Evolutionary conservation across 805 yeast genomes (phyloP), one percentile per base, ranked within the genome.

Genomic region (Candida fluviatilis): DNA sequence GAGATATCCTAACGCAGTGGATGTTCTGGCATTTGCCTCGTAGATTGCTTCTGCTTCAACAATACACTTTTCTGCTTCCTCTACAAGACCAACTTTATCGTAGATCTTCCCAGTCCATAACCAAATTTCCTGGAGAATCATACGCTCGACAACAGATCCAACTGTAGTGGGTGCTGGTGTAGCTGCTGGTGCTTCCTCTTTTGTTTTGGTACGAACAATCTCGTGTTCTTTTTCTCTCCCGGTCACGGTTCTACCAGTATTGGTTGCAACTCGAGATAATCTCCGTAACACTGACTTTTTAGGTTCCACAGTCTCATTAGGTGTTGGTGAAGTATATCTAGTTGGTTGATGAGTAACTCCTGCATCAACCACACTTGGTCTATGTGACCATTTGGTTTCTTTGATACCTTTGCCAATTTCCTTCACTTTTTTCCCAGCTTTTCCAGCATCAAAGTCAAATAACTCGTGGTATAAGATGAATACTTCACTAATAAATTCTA

Each of bases 61-160:
- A 4, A 88, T 71, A 34, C 95, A 82, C 41, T 75, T 79, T 49
- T 79, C 80, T 1, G 90, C 78, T 37, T 87, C 95, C 2, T 64
- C 70, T 1, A 62, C 45, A 28, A 75, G 57, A 1, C 75, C 80
- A 4, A 75, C 69, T 41, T 75, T 73, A 49, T 75, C 62, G 53
- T 86, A 88, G 18, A 87, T 61, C 26, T 73, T 71, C 0, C 88
- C 72, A 0, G 86, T 71, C 76, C 88, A 77, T 35, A 89, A 55
- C 96, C 96, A 89, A 17, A 86, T 52, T 24, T 69, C 68, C 49
- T 81, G 87, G 33, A 80, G 53, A 7, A 78, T 50, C 17, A 49
- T 55, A 33, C 64, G 60, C 31, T 70, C 76, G 15, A 5, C 15
- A 12, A 26, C 5, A 12, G 29, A 26, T 6, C 10, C 24, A 10